Conservation (phyloP, 306 rosid genomes). For the Sicyos edulis region DNA sequence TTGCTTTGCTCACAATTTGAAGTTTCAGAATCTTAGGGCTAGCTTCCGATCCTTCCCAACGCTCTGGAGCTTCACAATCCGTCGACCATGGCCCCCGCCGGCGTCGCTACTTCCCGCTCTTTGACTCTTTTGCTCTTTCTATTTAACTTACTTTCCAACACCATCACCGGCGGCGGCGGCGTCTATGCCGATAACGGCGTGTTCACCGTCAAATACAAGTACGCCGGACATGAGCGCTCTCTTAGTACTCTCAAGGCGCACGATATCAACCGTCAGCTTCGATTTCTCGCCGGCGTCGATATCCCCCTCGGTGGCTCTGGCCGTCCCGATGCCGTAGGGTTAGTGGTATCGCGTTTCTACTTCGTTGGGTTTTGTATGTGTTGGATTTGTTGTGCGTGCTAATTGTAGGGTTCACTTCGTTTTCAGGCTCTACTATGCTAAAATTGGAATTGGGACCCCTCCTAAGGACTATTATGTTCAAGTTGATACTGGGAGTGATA, state of each 20-base stretch:
- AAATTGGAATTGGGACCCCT: constrained; percentile 96
- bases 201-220: constrained; percentile 75
- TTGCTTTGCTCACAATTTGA: constrained; percentile 6
- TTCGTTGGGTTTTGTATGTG: not conserved
- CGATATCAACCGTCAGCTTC: constrained; percentile 73
- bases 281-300: constrained; percentile 82
- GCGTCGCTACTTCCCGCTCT: constrained; percentile 12
- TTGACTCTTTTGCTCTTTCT: constrained; percentile 17
- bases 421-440: constrained; percentile 88
- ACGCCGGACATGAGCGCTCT: constrained; percentile 60
- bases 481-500: constrained; percentile 94
- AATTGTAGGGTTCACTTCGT: constrained; percentile 1
- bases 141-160: constrained; percentile 1
- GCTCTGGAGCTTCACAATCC: not conserved
- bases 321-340: constrained; percentile 94
- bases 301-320: constrained; percentile 87
- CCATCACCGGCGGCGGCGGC: constrained; percentile 8
- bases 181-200: constrained; percentile 44
- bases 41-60: not conserved
- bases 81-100: constrained; percentile 3
- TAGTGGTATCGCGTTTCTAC: not conserved
- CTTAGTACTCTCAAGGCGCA: constrained; percentile 70
- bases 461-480: constrained; percentile 78
- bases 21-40: not conserved
- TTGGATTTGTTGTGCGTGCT: not conserved